Evolutionary conservation across 108 stramenopile species (phyloP).

Genomic region (Epipyxis sp.): DNA sequence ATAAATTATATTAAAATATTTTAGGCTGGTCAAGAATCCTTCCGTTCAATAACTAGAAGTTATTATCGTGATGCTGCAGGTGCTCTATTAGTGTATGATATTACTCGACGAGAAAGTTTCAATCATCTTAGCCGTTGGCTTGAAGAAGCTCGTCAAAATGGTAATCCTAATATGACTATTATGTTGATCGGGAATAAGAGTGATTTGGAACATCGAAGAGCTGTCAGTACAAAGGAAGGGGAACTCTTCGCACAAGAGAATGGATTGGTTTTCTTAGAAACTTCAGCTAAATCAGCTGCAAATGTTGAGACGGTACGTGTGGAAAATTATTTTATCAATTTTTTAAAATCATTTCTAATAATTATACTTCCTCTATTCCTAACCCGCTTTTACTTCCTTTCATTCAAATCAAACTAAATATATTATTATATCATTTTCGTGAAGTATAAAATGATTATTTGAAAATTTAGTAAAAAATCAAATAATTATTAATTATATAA

Average conservation of each 20-base stretch:
- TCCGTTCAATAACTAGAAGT: constrained; percentile 96
- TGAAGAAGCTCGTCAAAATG: constrained; percentile 96
- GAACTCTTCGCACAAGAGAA: constrained; percentile 86
- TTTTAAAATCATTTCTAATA: background rate
- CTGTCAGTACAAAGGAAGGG: constrained; percentile 67
- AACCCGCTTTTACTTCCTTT: too few species aligned
- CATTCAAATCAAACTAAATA: too few species aligned
- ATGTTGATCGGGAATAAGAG: constrained; percentile 97
- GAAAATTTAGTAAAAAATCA: too few species aligned
- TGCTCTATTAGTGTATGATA: constrained; percentile 97
- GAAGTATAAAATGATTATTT: too few species aligned
- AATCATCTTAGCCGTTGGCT: constrained; percentile 94
- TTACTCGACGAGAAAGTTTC: constrained; percentile 97
- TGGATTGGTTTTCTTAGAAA: constrained; percentile 96
- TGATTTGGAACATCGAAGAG: constrained; percentile 85
- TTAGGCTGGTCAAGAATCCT: constrained; percentile 83
- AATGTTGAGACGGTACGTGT: constrained; percentile 74
- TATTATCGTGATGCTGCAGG: constrained; percentile 99
- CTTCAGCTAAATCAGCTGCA: constrained; percentile 91
- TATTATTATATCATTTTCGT: constrained; percentile 17
- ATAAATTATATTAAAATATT: background rate
- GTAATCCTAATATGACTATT: constrained; percentile 95
- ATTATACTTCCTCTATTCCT: background rate
- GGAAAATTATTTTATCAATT: too few species aligned
- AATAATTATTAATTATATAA: too few species aligned